Evolutionary conservation across 805 yeast genomes (phyloP).

Genomic region (Priceomyces medius): DNA sequence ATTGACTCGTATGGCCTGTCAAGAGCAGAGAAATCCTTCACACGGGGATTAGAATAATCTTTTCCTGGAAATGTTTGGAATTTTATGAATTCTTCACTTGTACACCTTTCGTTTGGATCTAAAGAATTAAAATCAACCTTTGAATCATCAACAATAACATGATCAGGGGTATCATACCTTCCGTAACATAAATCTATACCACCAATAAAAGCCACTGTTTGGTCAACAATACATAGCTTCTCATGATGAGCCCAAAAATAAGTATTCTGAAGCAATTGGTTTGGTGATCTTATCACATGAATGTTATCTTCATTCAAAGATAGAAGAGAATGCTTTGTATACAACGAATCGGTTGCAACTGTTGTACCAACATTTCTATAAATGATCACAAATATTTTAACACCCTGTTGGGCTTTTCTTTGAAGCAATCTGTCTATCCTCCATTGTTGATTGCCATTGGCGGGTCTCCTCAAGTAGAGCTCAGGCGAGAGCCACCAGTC

Average conservation of each 20-base stretch:
- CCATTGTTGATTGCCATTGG: slow-evolving; percentile 92
- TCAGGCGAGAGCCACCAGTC: slow-evolving; percentile 99
- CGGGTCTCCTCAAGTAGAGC: slow-evolving; percentile 87
- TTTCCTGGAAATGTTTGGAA: slow-evolving; percentile 89
- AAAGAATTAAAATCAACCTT: slow-evolving; percentile 32
- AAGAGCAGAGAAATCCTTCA: slow-evolving; percentile 76
- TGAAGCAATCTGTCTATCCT: slow-evolving; percentile 85
- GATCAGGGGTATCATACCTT: slow-evolving; percentile 95
- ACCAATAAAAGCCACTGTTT: slow-evolving; percentile 85
- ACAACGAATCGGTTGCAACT: slow-evolving; percentile 88
- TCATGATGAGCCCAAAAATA: slow-evolving; percentile 99
- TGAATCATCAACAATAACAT: slow-evolving; percentile 78
- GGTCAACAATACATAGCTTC: slow-evolving; percentile 82
- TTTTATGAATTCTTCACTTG: slow-evolving; percentile 42
- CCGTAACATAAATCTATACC: slow-evolving; percentile 97
- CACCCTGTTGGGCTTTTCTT: slow-evolving; percentile 91
- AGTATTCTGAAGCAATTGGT: slow-evolving; percentile 88
- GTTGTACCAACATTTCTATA: slow-evolving; percentile 93
- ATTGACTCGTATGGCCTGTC: slow-evolving; percentile 87
- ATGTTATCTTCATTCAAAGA: slow-evolving; percentile 78
- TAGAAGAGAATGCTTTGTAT: slow-evolving; percentile 90
- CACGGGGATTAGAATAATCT: slow-evolving; percentile 95
- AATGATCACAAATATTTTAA: slow-evolving; percentile 85
- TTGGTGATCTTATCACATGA: slow-evolving; percentile 91
- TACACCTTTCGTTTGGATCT: slow-evolving; percentile 25